Conservation (phyloP, 2,329 filamentous ascomycete genomes). For the Eutypa lata region DNA sequence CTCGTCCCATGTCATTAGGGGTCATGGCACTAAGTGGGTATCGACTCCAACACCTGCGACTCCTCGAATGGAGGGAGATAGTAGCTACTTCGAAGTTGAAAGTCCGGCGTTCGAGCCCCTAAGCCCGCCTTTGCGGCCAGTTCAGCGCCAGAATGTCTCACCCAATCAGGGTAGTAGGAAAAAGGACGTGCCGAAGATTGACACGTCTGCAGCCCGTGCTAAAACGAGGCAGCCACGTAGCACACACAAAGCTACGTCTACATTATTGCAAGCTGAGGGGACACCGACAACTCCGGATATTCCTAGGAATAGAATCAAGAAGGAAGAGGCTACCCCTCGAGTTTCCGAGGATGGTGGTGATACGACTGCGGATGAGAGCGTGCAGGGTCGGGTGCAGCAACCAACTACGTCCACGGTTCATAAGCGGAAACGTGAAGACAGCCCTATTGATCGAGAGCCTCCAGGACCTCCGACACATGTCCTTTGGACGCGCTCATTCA, state of each 20-base stretch:
- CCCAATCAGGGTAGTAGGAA: constrained; percentile 25
- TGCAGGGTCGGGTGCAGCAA: constrained; percentile 36
- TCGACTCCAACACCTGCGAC: constrained; percentile 56
- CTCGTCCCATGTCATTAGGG: constrained; percentile 28
- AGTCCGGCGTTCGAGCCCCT: constrained; percentile 58
- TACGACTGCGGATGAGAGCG: constrained; percentile 53
- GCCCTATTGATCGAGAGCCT: constrained; percentile 42
- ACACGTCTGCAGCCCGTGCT: constrained; percentile 17
- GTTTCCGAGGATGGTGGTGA: constrained; percentile 54
- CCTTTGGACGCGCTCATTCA: constrained; percentile 72
- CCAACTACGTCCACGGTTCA: constrained; percentile 33
- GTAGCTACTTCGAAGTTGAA: constrained; percentile 37
- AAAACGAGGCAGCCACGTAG: constrained; percentile 34
- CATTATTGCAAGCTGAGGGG: constrained; percentile 45
- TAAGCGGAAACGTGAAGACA: constrained; percentile 59
- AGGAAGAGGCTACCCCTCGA: constrained; percentile 55
- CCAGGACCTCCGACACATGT: constrained; percentile 63
- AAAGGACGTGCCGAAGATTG: constrained; percentile 33
- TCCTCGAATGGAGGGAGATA: constrained; percentile 35
- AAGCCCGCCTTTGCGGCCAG: constrained; percentile 47
- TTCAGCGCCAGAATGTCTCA: constrained; percentile 33
- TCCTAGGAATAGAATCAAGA: constrained; percentile 48
- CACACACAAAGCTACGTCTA: constrained; percentile 28
- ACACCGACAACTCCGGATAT: constrained; percentile 41
- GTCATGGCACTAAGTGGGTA: constrained; percentile 57